Conservation (phyloP, 176 grass and related monocot genomes). For the Carex scoparia region DNA sequence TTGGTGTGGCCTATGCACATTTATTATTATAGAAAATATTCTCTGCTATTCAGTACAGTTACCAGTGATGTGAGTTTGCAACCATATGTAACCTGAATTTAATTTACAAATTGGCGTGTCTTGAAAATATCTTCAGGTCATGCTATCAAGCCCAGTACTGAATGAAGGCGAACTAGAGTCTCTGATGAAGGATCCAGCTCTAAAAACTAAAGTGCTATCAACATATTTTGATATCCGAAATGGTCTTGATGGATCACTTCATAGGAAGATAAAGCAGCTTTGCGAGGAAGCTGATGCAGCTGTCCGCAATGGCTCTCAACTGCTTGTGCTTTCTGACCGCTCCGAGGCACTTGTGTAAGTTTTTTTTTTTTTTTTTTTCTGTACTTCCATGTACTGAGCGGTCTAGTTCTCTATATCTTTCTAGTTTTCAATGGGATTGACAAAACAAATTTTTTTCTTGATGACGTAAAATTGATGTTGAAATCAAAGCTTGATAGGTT, state of each 20-base stretch:
- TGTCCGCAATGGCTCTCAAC: conserved; percentile 85
- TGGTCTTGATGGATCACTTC: conserved; percentile 92
- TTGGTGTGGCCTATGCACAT: background rate
- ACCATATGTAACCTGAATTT: conserved; percentile 8
- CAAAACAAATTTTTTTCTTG: background rate
- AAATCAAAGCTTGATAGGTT: background rate
- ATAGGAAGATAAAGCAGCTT: conserved; percentile 56
- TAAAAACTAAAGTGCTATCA: conserved; percentile 75
- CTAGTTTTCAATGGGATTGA: background rate
- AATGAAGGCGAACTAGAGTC: conserved; percentile 96
- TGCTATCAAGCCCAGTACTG: conserved; percentile 80
- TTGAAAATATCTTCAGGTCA: conserved; percentile 57
- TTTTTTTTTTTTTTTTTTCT: background rate
- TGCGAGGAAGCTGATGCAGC: conserved; percentile 96
- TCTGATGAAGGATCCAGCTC: conserved; percentile 64
- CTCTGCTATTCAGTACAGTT: background rate
- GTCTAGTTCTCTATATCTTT: background rate
- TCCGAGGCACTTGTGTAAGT: conserved; percentile 80
- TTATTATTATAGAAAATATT: background rate
- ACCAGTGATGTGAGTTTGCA: conserved; percentile 8
- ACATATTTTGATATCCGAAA: conserved; percentile 89
- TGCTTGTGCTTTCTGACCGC: conserved; percentile 95
- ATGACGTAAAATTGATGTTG: background rate
- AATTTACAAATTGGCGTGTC: conserved; percentile 23
- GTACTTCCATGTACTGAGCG: background rate